A percentile compares a stretch with the other conserved stretches of the same genome.
These are phyloP conservation scores for Tuber magnatum DNA, from an alignment of 495 filamentous ascomycete species.

Conservation along the genomic window DNA sequence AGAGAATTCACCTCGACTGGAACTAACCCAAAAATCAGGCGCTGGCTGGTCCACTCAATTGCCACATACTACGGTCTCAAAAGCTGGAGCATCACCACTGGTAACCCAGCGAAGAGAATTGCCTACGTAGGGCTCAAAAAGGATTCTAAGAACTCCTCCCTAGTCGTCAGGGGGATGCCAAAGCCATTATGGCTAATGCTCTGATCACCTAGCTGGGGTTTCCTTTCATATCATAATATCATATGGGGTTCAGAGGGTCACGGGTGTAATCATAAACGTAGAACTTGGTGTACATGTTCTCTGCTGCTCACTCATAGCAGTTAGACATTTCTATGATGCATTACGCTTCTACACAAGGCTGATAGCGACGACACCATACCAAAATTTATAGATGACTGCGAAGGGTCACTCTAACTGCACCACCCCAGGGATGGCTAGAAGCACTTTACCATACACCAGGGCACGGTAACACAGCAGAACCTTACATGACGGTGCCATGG, in stretches of 20 bases:
- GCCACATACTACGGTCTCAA: conserved; percentile 86
- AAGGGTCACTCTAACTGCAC: neutral
- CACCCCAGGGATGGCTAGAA: neutral
- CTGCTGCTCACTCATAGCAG: neutral
- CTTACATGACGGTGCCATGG: neutral
- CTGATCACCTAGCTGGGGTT: conserved; percentile 9
- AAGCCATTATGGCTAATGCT: conserved; percentile 36
- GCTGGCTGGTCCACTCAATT: conserved; percentile 90
- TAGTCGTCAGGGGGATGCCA: conserved; percentile 14
- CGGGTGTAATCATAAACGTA: neutral
- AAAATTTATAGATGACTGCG: neutral
- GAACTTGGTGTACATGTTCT: neutral
- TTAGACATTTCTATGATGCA: neutral
- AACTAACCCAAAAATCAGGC: conserved; percentile 48
- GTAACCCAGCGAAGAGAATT: conserved; percentile 66
- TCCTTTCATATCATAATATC: neutral
- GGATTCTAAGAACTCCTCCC: conserved; percentile 21
- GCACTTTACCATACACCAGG: neutral
- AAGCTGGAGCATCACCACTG: conserved; percentile 73
- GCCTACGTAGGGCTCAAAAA: conserved; percentile 77
- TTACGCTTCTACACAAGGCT: neutral
- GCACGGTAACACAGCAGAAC: neutral
- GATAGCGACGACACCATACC: neutral
- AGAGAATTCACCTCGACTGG: conserved; percentile 15
- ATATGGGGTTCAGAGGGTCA: neutral